Base-by-base conservation (phyloP, 108 stramenopile genomes). In the Hondaea fermentalgiana region DNA sequence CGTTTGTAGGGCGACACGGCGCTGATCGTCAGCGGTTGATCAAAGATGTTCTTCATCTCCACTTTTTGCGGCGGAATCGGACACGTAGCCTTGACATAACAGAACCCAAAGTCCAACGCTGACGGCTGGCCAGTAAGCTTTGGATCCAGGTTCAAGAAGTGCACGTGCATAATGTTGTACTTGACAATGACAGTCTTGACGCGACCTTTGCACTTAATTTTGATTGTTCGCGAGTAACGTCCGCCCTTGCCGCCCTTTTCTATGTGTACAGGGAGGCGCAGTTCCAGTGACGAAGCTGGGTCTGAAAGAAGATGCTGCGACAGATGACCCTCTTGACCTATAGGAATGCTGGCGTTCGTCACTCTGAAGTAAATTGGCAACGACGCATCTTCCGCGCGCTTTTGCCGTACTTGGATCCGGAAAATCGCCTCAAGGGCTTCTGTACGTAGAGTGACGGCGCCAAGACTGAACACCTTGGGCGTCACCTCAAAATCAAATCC, bases 81-180 rank as follows among this genome's bases (percentile, higher is more conserved):
- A 6, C 49, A 16, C 45, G 45, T 28, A 12, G 49, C 51, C 45
- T 53, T 83, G n/a, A 83, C 51, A 35, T 83, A 83, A 45, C 76
- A 83, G 49, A 53, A 83, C 6, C 76, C 76, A 53, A 83, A 83
- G 76, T 83, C 76, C 4, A 83, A 45, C 3, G 76, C 23, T 2
- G 49, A 43, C 12, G 76, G 76, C 49, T 53, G 76, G n/a, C 76
- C 76, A 55, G 49, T 83, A 2, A 83, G 23, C 12, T 53, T 23
- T 12, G 49, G 45, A 35, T 83, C 76, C 51, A 83, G 51, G 28
- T 83, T 53, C 6, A 83, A 23, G 4, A 83, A 83, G 76, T 83
- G 76, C 10, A 83, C 51, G 76, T 83, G 76, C 76, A 83, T 83
- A 35, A 83, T 83, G 51, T 53, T 83, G 51, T 83, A 83, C 28